phyloP scores from a whole-genome alignment of 352 stramenopile genomes.

The Globisporangium recalcitrans region DNA sequence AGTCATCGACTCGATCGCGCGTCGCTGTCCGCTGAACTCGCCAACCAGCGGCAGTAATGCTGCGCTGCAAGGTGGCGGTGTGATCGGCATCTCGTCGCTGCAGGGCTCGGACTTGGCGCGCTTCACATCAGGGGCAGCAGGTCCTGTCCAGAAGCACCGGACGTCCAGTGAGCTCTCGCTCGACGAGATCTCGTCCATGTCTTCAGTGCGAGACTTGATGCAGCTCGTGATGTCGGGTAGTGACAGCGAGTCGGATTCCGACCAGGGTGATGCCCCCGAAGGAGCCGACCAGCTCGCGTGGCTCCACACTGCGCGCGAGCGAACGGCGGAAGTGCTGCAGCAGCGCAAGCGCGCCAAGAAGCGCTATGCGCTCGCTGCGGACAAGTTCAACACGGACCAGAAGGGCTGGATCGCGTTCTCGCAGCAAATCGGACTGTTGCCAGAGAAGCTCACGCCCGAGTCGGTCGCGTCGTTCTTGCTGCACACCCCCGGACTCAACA shows the following conservation, averaged over 20 bases:
- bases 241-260: slow-evolving; percentile 70
- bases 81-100: slow-evolving; percentile 34
- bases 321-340: slow-evolving; percentile 85
- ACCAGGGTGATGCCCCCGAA: slow-evolving; percentile 30
- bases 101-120: slow-evolving; percentile 64
- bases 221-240: slow-evolving; percentile 76
- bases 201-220: slow-evolving; percentile 79
- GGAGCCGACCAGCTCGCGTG: slow-evolving; percentile 55
- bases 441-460: slow-evolving; percentile 79
- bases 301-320: slow-evolving; percentile 79
- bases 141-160: slow-evolving; percentile 12
- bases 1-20: slow-evolving; percentile 92
- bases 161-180: slow-evolving; percentile 45
- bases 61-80: slow-evolving; percentile 11
- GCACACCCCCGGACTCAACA: slow-evolving; percentile 89
- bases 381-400: slow-evolving; percentile 93
- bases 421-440: slow-evolving; percentile 82
- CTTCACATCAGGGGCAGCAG: slow-evolving; percentile 38
- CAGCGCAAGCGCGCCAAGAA: slow-evolving; percentile 91
- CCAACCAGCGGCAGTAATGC: slow-evolving; percentile 4
- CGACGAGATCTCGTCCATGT: slow-evolving; percentile 82
- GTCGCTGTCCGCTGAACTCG: slow-evolving; percentile 66
- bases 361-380: slow-evolving; percentile 81
- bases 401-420: slow-evolving; percentile 91
- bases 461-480: slow-evolving; percentile 92